Conservation (phyloP, 2,329 filamentous ascomycete genomes). For the Aspergillus felis region DNA sequence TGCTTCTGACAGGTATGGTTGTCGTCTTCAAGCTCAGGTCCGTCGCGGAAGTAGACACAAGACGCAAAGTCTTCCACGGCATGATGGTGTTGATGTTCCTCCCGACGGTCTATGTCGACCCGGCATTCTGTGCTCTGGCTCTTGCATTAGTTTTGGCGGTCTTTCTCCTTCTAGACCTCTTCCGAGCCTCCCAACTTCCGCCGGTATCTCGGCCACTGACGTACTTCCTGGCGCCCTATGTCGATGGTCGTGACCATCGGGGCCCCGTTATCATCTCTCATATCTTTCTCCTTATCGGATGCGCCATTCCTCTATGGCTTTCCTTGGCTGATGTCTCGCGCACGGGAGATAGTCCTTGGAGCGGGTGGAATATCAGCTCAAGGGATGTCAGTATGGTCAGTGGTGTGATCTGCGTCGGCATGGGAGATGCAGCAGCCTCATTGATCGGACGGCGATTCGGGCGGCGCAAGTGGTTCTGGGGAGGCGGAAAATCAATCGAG, state of each 20-base stretch:
- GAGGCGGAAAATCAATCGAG: slow-evolving; percentile 91
- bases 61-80: slow-evolving; percentile 95
- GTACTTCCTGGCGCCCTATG: slow-evolving; percentile 84
- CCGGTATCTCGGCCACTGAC: slow-evolving; percentile 84
- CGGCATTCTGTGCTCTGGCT: slow-evolving; percentile 74
- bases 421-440: slow-evolving; percentile 91
- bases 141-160: slow-evolving; percentile 74
- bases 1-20: slow-evolving; percentile 68
- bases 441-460: slow-evolving; percentile 85
- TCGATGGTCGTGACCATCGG: slow-evolving; percentile 87
- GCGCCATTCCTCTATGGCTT: slow-evolving; percentile 91
- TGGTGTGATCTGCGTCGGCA: slow-evolving; percentile 88
- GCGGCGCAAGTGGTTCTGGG: slow-evolving; percentile 90
- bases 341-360: slow-evolving; percentile 51
- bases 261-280: slow-evolving; percentile 94
- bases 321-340: slow-evolving; percentile 68
- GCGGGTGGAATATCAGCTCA: slow-evolving; percentile 69
- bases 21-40: slow-evolving; percentile 71
- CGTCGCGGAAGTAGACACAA: slow-evolving; percentile 86
- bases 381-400: slow-evolving; percentile 86
- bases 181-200: slow-evolving; percentile 86
- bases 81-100: slow-evolving; percentile 98
- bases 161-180: slow-evolving; percentile 83
- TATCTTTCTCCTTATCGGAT: slow-evolving; percentile 92
- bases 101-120: slow-evolving; percentile 81